Conservation (phyloP, 2,329 filamentous ascomycete species). For the Claviceps pazoutovae region DNA sequence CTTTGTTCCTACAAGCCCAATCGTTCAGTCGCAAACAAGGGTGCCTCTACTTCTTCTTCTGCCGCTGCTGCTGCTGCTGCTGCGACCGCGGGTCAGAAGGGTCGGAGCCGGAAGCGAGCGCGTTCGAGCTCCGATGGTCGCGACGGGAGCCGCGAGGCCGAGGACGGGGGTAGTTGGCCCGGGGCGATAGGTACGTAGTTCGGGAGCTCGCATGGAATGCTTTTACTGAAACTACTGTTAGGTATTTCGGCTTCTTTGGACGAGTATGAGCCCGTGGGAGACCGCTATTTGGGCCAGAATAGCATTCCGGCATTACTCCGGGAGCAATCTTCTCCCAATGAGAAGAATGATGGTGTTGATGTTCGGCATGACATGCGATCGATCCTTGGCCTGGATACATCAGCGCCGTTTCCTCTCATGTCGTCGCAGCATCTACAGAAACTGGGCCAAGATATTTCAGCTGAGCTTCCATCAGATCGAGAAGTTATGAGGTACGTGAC, state of each 20-base stretch:
- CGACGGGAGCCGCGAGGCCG: constrained; percentile 20
- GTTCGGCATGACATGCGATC: constrained; percentile 53
- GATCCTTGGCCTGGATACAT: constrained; percentile 51
- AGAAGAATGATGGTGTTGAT: constrained; percentile 37
- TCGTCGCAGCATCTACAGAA: constrained; percentile 46
- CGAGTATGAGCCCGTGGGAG: constrained; percentile 41
- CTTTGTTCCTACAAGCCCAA: constrained; percentile 56
- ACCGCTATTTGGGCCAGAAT: constrained; percentile 52
- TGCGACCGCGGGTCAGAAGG: constrained; percentile 8
- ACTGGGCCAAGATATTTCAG: constrained; percentile 45
- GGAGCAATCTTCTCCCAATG: constrained; percentile 42
- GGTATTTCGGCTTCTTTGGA: constrained; percentile 26
- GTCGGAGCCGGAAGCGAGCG: constrained; percentile 18
- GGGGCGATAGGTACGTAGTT: constrained; percentile 23
- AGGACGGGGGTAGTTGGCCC: constrained; percentile 29
- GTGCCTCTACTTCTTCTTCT: constrained; percentile 12
- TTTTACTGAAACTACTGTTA: background rate
- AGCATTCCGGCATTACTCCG: constrained; percentile 52
- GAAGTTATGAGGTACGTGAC: constrained; percentile 51
- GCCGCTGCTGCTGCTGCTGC: constrained; percentile 7
- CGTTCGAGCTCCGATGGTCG: constrained; percentile 18
- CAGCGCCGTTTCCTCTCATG: constrained; percentile 54
- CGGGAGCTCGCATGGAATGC: background rate
- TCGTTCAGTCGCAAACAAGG: constrained; percentile 25
- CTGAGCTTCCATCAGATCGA: constrained; percentile 48